These are phyloP conservation scores for Alternaria hordeiaustralica DNA, from an alignment of 2,329 filamentous ascomycete genomes.

Conservation along the genomic window DNA sequence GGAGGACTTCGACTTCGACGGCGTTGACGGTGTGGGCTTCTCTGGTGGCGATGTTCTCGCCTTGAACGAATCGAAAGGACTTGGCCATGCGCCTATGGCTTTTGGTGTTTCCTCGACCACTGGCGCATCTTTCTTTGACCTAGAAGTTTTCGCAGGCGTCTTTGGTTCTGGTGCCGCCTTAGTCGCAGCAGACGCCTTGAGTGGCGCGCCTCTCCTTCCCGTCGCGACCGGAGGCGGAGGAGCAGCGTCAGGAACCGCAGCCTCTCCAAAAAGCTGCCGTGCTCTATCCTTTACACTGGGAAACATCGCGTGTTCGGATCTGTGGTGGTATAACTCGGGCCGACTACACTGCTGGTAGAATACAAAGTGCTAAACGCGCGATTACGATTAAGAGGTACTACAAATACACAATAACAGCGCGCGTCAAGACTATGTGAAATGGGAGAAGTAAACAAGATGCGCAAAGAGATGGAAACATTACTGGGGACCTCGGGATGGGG, in stretches of 20 bases:
- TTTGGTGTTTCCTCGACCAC: slow-evolving; percentile 10
- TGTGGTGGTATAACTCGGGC: slow-evolving; percentile 3
- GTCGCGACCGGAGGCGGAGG: slow-evolving; percentile 14
- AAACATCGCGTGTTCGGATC: slow-evolving; percentile 20
- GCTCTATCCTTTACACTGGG: slow-evolving; percentile 30
- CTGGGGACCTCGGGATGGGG: slow-evolving; percentile 11
- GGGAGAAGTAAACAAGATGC: slow-evolving; percentile 6
- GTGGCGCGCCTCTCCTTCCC: slow-evolving; percentile 14
- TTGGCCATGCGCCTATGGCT: slow-evolving; percentile 14
- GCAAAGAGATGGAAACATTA: slow-evolving; percentile 7
- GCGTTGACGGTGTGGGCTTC: background rate
- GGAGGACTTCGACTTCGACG: slow-evolving; percentile 11
- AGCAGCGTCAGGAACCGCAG: slow-evolving; percentile 2
- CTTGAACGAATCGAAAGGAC: slow-evolving; percentile 10
- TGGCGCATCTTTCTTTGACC: slow-evolving; percentile 4
- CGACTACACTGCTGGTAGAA: background rate
- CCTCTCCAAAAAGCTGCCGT: slow-evolving; percentile 14
- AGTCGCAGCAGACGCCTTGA: slow-evolving; percentile 11
- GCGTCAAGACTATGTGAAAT: slow-evolving; percentile 1
- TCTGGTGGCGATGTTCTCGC: slow-evolving; percentile 6
- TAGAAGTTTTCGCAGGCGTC: slow-evolving; percentile 1
- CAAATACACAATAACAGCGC: background rate
- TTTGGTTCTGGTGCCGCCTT: slow-evolving; percentile 14
- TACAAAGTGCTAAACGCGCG: background rate
- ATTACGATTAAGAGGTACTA: slow-evolving; percentile 1